A percentile compares a stretch with the other conserved stretches of the same genome.
Evolutionary conservation across 768 basidiomycete genomes (phyloP).

Genomic region (Tricholoma sp.): DNA sequence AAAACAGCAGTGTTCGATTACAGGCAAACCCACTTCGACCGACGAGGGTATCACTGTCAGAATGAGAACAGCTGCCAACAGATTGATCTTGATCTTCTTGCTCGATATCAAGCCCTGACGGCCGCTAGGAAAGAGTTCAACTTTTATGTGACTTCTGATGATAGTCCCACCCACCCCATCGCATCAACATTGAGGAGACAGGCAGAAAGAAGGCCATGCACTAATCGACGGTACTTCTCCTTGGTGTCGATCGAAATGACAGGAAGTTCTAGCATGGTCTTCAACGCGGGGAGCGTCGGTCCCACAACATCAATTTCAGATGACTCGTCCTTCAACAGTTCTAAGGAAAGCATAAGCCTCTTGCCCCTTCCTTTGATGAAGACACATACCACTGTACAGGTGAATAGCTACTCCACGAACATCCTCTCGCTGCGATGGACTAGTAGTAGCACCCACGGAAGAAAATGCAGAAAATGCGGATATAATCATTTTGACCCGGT

Average conservation of each 20-base stretch:
- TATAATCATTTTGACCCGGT: conserved; percentile 61
- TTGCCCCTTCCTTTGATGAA: neutral
- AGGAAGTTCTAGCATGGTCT: conserved; percentile 60
- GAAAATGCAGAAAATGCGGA: conserved; percentile 59
- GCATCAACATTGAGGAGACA: conserved; percentile 86
- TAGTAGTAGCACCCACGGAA: conserved; percentile 53
- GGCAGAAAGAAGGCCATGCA: conserved; percentile 81
- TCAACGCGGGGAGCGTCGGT: conserved; percentile 77
- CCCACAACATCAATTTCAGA: conserved; percentile 75
- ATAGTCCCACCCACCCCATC: conserved; percentile 62
- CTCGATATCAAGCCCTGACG: conserved; percentile 71
- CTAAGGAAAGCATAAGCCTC: conserved; percentile 26
- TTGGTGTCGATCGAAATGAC: conserved; percentile 34
- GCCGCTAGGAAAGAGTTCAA: conserved; percentile 43
- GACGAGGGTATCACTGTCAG: conserved; percentile 71
- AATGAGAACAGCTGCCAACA: conserved; percentile 80
- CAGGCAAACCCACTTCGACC: conserved; percentile 63
- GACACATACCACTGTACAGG: conserved; percentile 64
- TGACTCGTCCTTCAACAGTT: conserved; percentile 83
- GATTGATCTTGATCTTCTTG: conserved; percentile 87
- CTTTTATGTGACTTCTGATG: neutral
- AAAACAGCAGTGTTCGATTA: conserved; percentile 82
- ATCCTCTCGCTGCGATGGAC: conserved; percentile 60
- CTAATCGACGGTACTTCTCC: conserved; percentile 52
- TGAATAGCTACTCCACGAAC: conserved; percentile 74